Evolutionary conservation across 164 flowering plant genomes (phyloP), one percentile per base, ranked within the genome.

Genomic region (Nelumbo lutea): DNA sequence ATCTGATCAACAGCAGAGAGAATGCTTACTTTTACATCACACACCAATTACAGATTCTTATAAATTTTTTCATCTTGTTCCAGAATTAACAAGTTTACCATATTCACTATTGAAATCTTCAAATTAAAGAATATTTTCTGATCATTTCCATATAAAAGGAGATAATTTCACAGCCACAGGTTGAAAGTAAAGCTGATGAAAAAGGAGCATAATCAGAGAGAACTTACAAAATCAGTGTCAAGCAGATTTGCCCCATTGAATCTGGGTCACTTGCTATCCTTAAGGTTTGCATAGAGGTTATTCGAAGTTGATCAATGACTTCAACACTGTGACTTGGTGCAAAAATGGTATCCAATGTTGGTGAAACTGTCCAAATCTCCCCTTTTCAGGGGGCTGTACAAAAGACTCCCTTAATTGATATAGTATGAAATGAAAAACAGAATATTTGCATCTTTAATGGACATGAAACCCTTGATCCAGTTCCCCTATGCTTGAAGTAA

Each of bases 11-110:
- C 27, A 27, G 27, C 27, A 27, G 27, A 56, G 42, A 51, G 27
- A 38, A 2, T 41, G 38, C 7, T 27, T 11, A n/a, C 27, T 5
- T n/a, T 43, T 27, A 27, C 27, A 27, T 27, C 27, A 27, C 27
- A 27, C 45, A 2, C 6, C n/a, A 9, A 8, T 27, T 27, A 0
- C n/a, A 8, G 42, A 51, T 6, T 47, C 15, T 78, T 65, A 84
- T 45, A 64, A 61, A 65, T 62, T 77, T 64, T 70, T 83, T 97
- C 97, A 91, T 66, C 68, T 78, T 51, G 90, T 97, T 62, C 98
- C 98, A 27, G 85, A 83, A 70, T 91, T 88, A 61, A 90, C 90
- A n/a, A 91, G 89, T 75, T 94, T 91, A 68, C 77, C 69, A 63
- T 88, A 94, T 9, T 88, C 90, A 62, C 70, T 79, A 75, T 78